A percentile compares a stretch with the other conserved stretches of the same genome.
These are phyloP conservation scores for Globisporangium rhizosaccharum DNA, from an alignment of 352 stramenopile species.

Conservation along the genomic window DNA sequence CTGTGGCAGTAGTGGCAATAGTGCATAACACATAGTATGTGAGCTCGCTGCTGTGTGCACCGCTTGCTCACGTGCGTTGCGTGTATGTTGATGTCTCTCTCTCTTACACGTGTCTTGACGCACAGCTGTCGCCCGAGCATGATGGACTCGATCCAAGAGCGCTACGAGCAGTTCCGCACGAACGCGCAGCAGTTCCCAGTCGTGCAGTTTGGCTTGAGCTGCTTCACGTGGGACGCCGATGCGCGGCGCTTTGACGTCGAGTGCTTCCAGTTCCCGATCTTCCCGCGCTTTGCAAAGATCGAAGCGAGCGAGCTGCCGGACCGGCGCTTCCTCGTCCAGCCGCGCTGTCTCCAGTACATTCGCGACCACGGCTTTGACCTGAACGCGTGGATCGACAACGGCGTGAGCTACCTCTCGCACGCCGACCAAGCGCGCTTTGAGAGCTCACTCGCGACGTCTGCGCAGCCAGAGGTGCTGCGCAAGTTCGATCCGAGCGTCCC, in stretches of 20 bases:
- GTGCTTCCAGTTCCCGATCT: constrained; percentile 75
- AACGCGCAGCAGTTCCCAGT: constrained; percentile 59
- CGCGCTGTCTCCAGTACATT: constrained; percentile 75
- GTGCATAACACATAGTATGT: no score
- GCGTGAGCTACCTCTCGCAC: constrained; percentile 67
- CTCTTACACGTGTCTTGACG: neutral
- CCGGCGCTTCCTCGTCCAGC: constrained; percentile 56
- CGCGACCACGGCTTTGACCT: constrained; percentile 74
- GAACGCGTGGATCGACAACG: constrained; percentile 70
- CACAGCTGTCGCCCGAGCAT: constrained; percentile 43
- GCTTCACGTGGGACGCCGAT: constrained; percentile 50
- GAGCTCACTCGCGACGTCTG: constrained; percentile 18
- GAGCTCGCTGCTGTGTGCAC: neutral
- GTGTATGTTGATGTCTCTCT: neutral
- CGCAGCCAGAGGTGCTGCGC: constrained; percentile 28
- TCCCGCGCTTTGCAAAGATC: constrained; percentile 40
- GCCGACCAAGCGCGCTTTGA: constrained; percentile 31
- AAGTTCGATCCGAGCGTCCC: constrained; percentile 29
- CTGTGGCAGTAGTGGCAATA: no score
- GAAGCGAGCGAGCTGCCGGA: constrained; percentile 28
- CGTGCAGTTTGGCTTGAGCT: constrained; percentile 71
- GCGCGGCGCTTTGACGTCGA: constrained; percentile 41
- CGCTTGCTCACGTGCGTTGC: neutral
- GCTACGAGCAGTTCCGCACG: constrained; percentile 50
- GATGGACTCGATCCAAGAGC: constrained; percentile 68